Conservation (phyloP, 768 basidiomycete genomes). For the Glaciozyma antarctica region DNA sequence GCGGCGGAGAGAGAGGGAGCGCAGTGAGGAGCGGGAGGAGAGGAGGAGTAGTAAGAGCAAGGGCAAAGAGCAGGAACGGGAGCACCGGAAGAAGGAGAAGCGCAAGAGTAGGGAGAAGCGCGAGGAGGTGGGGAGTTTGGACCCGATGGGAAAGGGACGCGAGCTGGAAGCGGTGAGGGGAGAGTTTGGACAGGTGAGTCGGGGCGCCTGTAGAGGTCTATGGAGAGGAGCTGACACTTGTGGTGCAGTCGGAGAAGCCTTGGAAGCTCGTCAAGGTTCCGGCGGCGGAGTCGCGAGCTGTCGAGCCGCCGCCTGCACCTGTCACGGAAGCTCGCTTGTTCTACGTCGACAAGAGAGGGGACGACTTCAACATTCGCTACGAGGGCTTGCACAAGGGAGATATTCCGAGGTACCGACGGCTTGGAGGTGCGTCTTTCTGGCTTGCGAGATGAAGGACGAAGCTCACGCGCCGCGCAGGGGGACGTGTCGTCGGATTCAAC, state of each 20-base stretch:
- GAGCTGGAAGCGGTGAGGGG: too few relatives aligned
- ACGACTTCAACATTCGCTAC: slow-evolving; percentile 25
- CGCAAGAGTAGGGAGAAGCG: too few relatives aligned
- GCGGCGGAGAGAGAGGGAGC: neutral
- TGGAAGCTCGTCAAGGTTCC: slow-evolving; percentile 6
- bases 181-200: too few relatives aligned
- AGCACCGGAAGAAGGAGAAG: too few relatives aligned
- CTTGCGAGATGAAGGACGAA: neutral
- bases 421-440: slow-evolving; percentile 1
- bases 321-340: slow-evolving; percentile 6
- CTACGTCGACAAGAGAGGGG: slow-evolving; percentile 24
- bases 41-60: too few relatives aligned
- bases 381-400: slow-evolving; percentile 27
- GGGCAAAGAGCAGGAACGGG: too few relatives aligned
- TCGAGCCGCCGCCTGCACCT: neutral
- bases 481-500: slow-evolving; percentile 26
- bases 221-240: neutral
- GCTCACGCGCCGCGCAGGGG: neutral
- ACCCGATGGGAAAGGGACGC: too few relatives aligned
- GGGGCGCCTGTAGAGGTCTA: neutral
- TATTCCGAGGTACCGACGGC: slow-evolving; percentile 13
- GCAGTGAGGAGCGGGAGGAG: neutral
- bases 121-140: too few relatives aligned
- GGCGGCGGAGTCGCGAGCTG: too few relatives aligned
- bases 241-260: neutral